Conservation (phyloP, 306 rosid genomes). For the Mimosa bimucronata region DNA sequence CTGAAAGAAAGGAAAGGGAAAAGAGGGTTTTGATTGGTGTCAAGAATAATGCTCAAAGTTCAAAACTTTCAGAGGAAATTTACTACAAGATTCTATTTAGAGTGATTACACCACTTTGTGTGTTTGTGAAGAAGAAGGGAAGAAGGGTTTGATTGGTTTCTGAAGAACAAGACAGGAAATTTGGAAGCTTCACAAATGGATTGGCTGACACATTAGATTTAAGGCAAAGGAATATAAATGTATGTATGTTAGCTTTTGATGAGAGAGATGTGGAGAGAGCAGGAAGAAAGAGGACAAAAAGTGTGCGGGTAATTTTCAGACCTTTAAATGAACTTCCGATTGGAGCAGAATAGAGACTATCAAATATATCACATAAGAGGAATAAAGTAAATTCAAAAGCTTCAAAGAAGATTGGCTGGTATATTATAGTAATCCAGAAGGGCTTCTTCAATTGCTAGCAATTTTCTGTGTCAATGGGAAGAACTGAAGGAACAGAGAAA, state of each 20-base stretch:
- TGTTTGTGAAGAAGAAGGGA: neutral
- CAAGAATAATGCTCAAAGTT: neutral
- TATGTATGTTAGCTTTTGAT: constrained; percentile 14
- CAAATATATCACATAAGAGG: constrained; percentile 37
- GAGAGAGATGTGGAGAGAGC: constrained; percentile 34
- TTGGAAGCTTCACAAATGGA: constrained; percentile 35
- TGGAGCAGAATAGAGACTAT: constrained; percentile 11
- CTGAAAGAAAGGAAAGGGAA: neutral
- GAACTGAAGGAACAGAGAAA: neutral
- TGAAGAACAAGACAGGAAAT: neutral
- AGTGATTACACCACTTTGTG: constrained; percentile 3
- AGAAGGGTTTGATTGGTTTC: constrained; percentile 1
- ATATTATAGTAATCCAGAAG: constrained; percentile 11
- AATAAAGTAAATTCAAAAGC: no score
- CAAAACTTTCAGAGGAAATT: neutral
- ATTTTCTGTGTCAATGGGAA: neutral
- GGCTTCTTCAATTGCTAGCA: neutral
- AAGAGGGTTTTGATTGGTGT: neutral
- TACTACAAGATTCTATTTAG: no score
- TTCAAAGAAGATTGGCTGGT: neutral
- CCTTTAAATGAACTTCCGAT: constrained; percentile 14
- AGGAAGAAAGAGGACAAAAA: constrained; percentile 44
- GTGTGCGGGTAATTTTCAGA: constrained; percentile 36
- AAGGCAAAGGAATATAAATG: neutral
- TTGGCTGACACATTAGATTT: neutral